These are phyloP conservation scores for Nephelium lappaceum DNA, from an alignment of 345 rosid genomes.

Conservation along the genomic window DNA sequence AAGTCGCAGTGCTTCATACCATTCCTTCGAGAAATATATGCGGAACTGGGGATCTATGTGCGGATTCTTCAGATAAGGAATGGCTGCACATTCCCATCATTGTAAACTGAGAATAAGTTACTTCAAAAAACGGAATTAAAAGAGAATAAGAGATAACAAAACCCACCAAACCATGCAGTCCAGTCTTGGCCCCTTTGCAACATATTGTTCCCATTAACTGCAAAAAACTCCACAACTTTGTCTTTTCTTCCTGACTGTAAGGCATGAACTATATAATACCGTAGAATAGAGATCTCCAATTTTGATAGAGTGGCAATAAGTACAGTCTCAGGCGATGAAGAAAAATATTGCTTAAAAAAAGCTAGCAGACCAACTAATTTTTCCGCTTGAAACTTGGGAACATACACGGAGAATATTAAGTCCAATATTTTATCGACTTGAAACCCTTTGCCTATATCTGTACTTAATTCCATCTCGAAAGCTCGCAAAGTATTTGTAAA, in stretches of 20 bases:
- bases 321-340: constrained; percentile 42
- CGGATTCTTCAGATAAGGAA: constrained; percentile 65
- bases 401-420: constrained; percentile 55
- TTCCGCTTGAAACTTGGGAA: constrained; percentile 60
- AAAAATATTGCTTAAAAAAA: constrained; percentile 60
- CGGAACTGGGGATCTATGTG: constrained; percentile 65
- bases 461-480: constrained; percentile 54
- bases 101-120: constrained; percentile 3
- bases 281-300: constrained; percentile 55
- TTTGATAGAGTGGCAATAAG: constrained; percentile 42
- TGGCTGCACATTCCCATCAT: constrained; percentile 40
- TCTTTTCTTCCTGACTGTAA: constrained; percentile 51
- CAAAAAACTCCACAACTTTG: constrained; percentile 60
- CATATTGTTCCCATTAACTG: constrained; percentile 53
- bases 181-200: constrained; percentile 49
- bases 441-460: constrained; percentile 67
- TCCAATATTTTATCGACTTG: constrained; percentile 60
- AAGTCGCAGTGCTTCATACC: constrained; percentile 63
- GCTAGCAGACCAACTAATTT: constrained; percentile 47
- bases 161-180: constrained; percentile 73
- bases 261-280: constrained; percentile 53
- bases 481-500: constrained; percentile 62
- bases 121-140: not conserved
- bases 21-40: constrained; percentile 65
- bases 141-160: constrained; percentile 8